Conservation (phyloP, 169 alveolate genomes). For the Perkinsus olseni region DNA sequence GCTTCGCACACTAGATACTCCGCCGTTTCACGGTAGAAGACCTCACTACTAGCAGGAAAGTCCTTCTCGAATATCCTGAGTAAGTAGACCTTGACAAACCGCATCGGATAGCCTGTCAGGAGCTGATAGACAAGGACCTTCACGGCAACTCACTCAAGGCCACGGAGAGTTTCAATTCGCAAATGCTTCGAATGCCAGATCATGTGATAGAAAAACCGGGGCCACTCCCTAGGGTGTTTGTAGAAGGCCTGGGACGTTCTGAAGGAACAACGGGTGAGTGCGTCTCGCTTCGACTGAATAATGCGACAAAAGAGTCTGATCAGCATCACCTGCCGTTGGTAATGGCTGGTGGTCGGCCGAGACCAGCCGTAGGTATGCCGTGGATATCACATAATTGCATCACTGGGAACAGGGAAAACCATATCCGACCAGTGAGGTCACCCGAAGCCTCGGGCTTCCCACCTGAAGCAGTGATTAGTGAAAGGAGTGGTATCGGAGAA, state of each 20-base stretch:
- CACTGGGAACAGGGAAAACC: not conserved
- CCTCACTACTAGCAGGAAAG: not conserved
- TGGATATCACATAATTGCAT: not conserved
- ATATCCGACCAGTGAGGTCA: not conserved
- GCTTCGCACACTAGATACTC: not conserved
- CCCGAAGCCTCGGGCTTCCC: not conserved
- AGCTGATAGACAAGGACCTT: not conserved
- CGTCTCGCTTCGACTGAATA: too few relatives aligned
- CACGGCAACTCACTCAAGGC: not conserved
- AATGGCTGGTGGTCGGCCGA: not conserved
- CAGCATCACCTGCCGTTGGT: not conserved
- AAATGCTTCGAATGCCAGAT: not conserved
- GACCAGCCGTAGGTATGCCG: not conserved
- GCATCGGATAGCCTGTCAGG: too few relatives aligned
- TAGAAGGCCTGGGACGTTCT: not conserved
- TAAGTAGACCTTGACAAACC: too few relatives aligned
- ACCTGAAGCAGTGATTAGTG: not conserved
- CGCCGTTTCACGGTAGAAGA: not conserved
- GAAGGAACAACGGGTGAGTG: not conserved
- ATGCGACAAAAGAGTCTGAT: not conserved
- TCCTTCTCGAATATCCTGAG: not conserved
- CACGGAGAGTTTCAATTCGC: not conserved
- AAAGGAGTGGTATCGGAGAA: not conserved
- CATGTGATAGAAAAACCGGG: not conserved
- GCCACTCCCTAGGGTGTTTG: not conserved